Base-by-base conservation (phyloP, 495 filamentous ascomycete genomes). In the Penicillium canescens region DNA sequence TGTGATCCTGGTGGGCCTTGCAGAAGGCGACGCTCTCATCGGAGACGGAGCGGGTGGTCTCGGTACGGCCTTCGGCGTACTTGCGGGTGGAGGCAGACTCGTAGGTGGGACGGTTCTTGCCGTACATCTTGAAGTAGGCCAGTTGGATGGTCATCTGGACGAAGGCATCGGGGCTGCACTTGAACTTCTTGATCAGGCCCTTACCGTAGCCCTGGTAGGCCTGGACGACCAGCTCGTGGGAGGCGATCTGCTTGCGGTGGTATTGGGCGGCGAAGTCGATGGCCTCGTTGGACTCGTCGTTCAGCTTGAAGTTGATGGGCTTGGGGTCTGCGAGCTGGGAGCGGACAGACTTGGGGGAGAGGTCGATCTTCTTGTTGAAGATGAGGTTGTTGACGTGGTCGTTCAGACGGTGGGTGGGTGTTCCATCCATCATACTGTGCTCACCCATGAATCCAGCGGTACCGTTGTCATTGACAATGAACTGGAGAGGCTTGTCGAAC, bases 361-460 rank as follows among this genome's bases (percentile, higher is more conserved):
- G 87, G 69, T 96, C 89, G 55, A 98, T 83, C 69, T 91, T 92
- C 75, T 95, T 90, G 77, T 83, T 84, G 75, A 92, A 91, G 71
- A 97, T 96, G 61, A 91, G 76, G 63, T 83, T 82, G 78, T 92
- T 94, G 71, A 92, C 80, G 67, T 89, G 90, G 80, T 99, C 94
- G 70, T 96, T 98, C 28, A 99, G 82, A 3, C 95, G 85, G 72
- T 98, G 92, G 11, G 95, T 99, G 2, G 95, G 91, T 24, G 93
- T 99, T 51, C 95, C 95, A 69, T 99, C 95, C 95, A 99, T 99
- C 95, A 99, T 98, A 73, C 87, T 92, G 79, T 99, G 95, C 79
- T 99, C 95, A 65, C 95, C 95, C 78, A 89, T 91, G 81, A 99
- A 99, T 54, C 95, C 95, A 21, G 95, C 89, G 13, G 94, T 95